Base-by-base conservation (phyloP, 495 filamentous ascomycete genomes). In the Aspergillus sparsus region DNA sequence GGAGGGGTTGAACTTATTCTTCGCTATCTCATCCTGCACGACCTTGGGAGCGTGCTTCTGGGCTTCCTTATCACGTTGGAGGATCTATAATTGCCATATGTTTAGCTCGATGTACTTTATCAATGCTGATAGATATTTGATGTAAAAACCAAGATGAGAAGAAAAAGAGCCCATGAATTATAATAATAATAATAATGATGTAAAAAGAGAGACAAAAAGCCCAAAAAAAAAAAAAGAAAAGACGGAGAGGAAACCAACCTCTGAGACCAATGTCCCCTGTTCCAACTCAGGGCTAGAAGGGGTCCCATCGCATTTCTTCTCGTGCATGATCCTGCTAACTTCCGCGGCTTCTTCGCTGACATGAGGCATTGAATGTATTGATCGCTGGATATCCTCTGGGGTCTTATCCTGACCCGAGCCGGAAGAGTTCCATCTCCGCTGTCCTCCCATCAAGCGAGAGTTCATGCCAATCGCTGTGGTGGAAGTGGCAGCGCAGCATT, bases 21-120 rank as follows among this genome's bases (percentile, higher is more conserved):
- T 76, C 6, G 82, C 21, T 27, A 27, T 67, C 55, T 84, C 74
- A 53, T 88, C 81, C 62, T 86, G 82, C 70, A 91, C 80, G 6
- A 91, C 82, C 70, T 88, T 80, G 27, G 89, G 88, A 32, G 86
- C 83, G 49, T 89, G 83, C 58, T 88, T 82, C 64, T 77, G 75
- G 55, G 77, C 81, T 52, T 85, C 77, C 61, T 83, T 77, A 63
- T 89, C 87, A 49, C 83, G 84, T 61, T 85, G 73, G 44, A 92
- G 76, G 58, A 90, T 80, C 88, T 92, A 62, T 21, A 13, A 11
- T 13, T 42, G 12, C 39, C 39, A 33, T 49, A 36, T 49, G 44
- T 7, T 49, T 13, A 16, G 21, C 10, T 6, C 18, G 2, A 35
- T 52, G 35, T 15, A 31, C 31, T 6, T 15, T 42, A 42, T 21